Evolutionary conservation across 2,329 filamentous ascomycete genomes (phyloP).

Genomic region (Anthostomella pinea): DNA sequence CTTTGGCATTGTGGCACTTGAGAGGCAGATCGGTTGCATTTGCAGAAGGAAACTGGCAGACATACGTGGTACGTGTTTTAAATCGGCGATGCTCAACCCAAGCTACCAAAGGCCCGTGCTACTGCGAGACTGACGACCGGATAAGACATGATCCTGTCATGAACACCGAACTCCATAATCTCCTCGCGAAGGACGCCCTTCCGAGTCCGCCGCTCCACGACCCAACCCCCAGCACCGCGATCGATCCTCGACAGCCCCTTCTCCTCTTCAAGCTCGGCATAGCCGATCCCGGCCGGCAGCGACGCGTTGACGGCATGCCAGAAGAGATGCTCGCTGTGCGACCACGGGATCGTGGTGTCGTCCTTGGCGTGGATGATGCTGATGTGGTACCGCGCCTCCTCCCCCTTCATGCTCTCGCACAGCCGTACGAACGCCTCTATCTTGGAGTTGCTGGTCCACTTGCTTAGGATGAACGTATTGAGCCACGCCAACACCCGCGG

Average conservation of each 20-base stretch:
- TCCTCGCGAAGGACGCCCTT: slow-evolving; percentile 51
- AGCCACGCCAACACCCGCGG: slow-evolving; percentile 45
- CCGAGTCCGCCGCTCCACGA: slow-evolving; percentile 44
- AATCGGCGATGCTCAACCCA: too few relatives aligned
- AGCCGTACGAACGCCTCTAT: slow-evolving; percentile 42
- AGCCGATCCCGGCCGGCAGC: slow-evolving; percentile 32
- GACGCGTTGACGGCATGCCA: slow-evolving; percentile 55
- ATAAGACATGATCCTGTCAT: slow-evolving; percentile 58
- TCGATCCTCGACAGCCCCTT: slow-evolving; percentile 39
- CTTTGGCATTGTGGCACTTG: too few relatives aligned
- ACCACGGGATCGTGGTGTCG: slow-evolving; percentile 49
- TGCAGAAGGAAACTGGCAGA: too few relatives aligned
- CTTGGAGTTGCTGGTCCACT: slow-evolving; percentile 50
- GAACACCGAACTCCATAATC: slow-evolving; percentile 53
- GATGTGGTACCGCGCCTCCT: slow-evolving; percentile 38
- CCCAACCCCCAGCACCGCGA: slow-evolving; percentile 48
- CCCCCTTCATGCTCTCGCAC: slow-evolving; percentile 29
- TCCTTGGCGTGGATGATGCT: slow-evolving; percentile 51
- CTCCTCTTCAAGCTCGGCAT: slow-evolving; percentile 43
- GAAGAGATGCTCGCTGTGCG: slow-evolving; percentile 48
- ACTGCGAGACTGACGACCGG: slow-evolving; percentile 52
- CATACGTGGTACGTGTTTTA: too few relatives aligned
- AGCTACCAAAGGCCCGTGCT: slow-evolving; percentile 44
- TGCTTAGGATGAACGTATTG: slow-evolving; percentile 44
- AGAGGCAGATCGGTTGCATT: too few relatives aligned